Evolutionary conservation across 148 eudicot genomes (phyloP), one percentile per base, ranked within the genome.

Genomic region (Rhododendron molle): DNA sequence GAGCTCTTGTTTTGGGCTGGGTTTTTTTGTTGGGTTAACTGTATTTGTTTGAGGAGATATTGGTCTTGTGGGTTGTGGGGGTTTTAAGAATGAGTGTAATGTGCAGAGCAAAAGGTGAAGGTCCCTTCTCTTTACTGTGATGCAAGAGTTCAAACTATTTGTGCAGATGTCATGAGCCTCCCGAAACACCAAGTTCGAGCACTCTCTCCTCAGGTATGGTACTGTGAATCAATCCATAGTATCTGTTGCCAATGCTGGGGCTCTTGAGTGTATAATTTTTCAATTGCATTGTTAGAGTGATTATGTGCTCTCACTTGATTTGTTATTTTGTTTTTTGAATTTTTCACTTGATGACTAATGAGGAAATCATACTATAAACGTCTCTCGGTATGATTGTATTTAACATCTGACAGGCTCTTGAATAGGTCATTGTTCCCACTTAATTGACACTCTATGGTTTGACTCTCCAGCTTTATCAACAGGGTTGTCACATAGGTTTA

Each of bases 51-150:
- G 5, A 1, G 47, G 60, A n/a, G 44, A 30, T 49, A 50, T 20
- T 30, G 12, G 30, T 74, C 74, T 83, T 81, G 34, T 87, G 67
- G 43, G 76, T 40, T 85, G 23, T 78, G 76, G 76, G 58, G 60
- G 80, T 84, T 52, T 65, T 10, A 74, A 78, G 44, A 43, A 18
- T 77, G 72, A 84, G 76, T 83, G 88, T 47, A 43, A 88, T 89
- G 56, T 50, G 87, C 91, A 92, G 92, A 90, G 90, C 98, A 97
- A 98, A 95, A 94, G 93, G 98, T 94, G 88, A 97, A 92, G 90
- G 95, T 92, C 86, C 99, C 99, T 80, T 78, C 94, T 56, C 43
- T 84, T 18, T 89, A 93, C 88, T 96, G 99, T 89, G 99, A 97
- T 90, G 82, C 90, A 20, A 92, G 99, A 88, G 99, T 95, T 16